Percentiles rank a stretch among this genome's conserved stretches.
These are phyloP conservation scores for Talaromyces liani DNA, from an alignment of 495 filamentous ascomycete genomes.

Conservation along the genomic window DNA sequence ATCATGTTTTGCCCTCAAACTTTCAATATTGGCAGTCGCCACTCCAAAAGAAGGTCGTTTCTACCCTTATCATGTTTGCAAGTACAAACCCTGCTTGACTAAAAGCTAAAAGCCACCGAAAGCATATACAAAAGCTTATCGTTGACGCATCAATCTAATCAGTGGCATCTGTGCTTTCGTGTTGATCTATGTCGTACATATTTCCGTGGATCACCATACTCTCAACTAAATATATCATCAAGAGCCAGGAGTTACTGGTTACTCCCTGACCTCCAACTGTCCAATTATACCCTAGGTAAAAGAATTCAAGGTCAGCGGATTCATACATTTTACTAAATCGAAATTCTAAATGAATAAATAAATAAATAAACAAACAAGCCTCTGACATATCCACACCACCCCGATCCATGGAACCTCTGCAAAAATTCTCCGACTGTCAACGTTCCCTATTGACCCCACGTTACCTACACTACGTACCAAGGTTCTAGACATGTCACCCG, in stretches of 20 bases:
- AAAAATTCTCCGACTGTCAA: background rate
- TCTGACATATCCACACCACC: background rate
- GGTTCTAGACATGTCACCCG: background rate
- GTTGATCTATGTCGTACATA: no score
- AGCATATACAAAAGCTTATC: background rate
- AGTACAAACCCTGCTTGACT: background rate
- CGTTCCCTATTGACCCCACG: background rate
- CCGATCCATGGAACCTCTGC: background rate
- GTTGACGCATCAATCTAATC: background rate
- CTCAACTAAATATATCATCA: no score
- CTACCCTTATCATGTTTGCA: background rate
- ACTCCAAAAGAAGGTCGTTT: background rate
- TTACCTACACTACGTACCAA: background rate
- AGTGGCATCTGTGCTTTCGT: no score
- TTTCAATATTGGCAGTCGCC: no score
- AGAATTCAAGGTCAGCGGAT: no score
- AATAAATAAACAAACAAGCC: background rate
- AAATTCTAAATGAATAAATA: background rate
- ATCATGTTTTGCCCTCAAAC: background rate
- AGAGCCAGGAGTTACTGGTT: no score
- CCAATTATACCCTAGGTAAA: no score
- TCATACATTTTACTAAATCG: background rate
- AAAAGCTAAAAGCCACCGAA: background rate
- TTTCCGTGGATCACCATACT: no score
- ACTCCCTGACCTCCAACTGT: no score